Evolutionary conservation across 768 basidiomycete species (phyloP), one percentile per base, ranked within the genome.

Genomic region (Lactarius deliciosus): DNA sequence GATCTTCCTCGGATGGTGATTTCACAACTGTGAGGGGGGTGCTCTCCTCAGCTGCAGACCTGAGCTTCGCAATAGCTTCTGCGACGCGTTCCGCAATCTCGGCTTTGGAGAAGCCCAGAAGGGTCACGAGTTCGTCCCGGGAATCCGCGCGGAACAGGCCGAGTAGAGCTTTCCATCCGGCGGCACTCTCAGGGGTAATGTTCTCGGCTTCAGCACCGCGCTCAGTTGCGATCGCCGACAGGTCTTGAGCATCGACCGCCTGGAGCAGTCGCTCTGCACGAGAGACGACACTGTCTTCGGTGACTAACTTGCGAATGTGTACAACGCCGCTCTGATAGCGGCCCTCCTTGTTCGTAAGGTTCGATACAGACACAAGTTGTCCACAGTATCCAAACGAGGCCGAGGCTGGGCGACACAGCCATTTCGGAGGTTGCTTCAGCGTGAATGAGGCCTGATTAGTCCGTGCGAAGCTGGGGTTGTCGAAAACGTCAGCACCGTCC

Each of bases 351-450:
- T 79, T 79, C 0, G 84, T 80, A 5, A 95, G 81, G 74, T 96
- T 96, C 60, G 84, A 85, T 3, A 94, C 86, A 1, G 87, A 85
- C 15, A 92, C 86, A 25, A 99, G 82, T 72, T 90, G 87, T 34
- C 96, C 96, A 4, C 95, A 93, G 71, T 95, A 98, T 0, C 96
- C 96, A 71, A 96, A 98, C 0, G 92, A 87, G 57, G 80, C 84
- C 0, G 89, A 88, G 0, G 84, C 81, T 0, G 96, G 93, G 22
- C 96, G 85, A 41, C 91, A 87, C 16, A 98, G 84, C 97, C 96
- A 98, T 73, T 94, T 96, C 1, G 96, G 96, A n/a, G 94, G 91
- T 72, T 96, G 93, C 74, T 91, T 91, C 69, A 98, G 85, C 0
- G 94, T 92, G 20, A 96, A 80, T 0, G 88, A 91, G 68, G 79